A percentile compares a stretch with the other conserved stretches of the same genome.
Evolutionary conservation across 2,329 filamentous ascomycete genomes (phyloP).

Genomic region (Penicillium sp.): DNA sequence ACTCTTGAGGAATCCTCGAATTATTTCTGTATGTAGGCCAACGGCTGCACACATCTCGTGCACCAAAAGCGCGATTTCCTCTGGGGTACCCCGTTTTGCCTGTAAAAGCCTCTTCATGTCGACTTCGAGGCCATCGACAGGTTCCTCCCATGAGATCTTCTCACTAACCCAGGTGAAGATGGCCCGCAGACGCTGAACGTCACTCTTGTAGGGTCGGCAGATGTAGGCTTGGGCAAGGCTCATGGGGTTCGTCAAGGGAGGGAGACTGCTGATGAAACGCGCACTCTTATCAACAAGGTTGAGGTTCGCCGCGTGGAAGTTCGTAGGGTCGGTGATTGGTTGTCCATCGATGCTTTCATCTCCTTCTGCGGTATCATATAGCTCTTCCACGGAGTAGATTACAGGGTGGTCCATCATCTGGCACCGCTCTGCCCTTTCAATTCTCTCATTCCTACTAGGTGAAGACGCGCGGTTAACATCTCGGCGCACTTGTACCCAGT

Average conservation of each 20-base stretch:
- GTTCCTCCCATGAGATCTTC: conserved; percentile 91
- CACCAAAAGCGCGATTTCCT: conserved; percentile 86
- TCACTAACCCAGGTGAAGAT: conserved; percentile 99
- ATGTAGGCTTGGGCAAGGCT: conserved; percentile 87
- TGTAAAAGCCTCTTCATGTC: conserved; percentile 83
- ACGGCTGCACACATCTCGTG: conserved; percentile 92
- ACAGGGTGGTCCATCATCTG: conserved; percentile 92
- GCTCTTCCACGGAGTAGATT: conserved; percentile 83
- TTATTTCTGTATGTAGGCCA: conserved; percentile 80
- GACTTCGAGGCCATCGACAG: conserved; percentile 74
- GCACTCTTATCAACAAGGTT: conserved; percentile 92
- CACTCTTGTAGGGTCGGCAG: conserved; percentile 89
- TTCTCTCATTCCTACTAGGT: conserved; percentile 80
- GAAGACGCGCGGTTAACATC: conserved; percentile 96
- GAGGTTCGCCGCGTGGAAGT: conserved; percentile 78
- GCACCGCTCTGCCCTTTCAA: conserved; percentile 82
- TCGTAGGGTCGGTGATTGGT: conserved; percentile 75
- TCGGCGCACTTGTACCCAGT: conserved; percentile 96
- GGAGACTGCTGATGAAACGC: conserved; percentile 80
- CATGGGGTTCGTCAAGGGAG: conserved; percentile 75
- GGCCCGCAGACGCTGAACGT: conserved; percentile 85
- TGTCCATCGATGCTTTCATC: conserved; percentile 85
- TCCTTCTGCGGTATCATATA: conserved; percentile 80
- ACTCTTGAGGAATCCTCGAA: conserved; percentile 85
- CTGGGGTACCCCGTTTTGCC: conserved; percentile 75